Evolutionary conservation across 1,284 basidiomycete genomes (phyloP), one percentile per base, ranked within the genome.

Genomic region (Ceratobasidium sp.): DNA sequence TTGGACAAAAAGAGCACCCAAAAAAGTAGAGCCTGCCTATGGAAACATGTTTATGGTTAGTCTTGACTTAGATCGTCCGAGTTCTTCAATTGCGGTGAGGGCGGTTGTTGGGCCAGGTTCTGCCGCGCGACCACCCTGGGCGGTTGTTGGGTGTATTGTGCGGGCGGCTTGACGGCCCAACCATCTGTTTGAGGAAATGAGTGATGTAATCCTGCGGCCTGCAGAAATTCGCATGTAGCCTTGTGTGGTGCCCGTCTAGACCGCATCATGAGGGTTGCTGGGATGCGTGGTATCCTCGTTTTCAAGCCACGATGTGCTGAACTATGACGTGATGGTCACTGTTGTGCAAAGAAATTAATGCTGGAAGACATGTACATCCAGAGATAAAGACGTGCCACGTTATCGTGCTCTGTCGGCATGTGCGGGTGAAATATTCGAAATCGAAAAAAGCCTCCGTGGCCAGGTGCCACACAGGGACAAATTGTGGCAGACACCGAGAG

Each of bases 391-490:
- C n/a, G 32, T 32, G 28, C 50, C 23, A 52, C 50, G 26, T 52
- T 52, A 30, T 52, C n/a, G 52, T 32, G 52, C 2, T n/a, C n/a
- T n/a, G n/a, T n/a, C n/a, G n/a, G n/a, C 52, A 53, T 53, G 30
- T 53, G 32, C 12, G 52, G 52, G 32, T 28, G 30, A 26, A 43
- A 36, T 67, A 48, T 67, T 34, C 23, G 43, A 67, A 55, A 55
- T 53, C 8, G 26, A 30, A 55, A 67, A 67, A 67, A 41, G 50
- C 57, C 52, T 45, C 21, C 23, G 50, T 39, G 46, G 48, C 32
- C 32, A 30, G n/a, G 39, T 58, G 28, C 36, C 52, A 67, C 64
- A 67, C 64, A 67, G 55, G 39, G 32, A 55, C 64, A 67, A 67
- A 67, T n/a, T 67, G 64, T 67, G 64, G 64, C 64, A 14, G 64